Evolutionary conservation across 2,329 filamentous ascomycete genomes (phyloP), one percentile per base, ranked within the genome.

Genomic region (Trichoderma brevicompactum): DNA sequence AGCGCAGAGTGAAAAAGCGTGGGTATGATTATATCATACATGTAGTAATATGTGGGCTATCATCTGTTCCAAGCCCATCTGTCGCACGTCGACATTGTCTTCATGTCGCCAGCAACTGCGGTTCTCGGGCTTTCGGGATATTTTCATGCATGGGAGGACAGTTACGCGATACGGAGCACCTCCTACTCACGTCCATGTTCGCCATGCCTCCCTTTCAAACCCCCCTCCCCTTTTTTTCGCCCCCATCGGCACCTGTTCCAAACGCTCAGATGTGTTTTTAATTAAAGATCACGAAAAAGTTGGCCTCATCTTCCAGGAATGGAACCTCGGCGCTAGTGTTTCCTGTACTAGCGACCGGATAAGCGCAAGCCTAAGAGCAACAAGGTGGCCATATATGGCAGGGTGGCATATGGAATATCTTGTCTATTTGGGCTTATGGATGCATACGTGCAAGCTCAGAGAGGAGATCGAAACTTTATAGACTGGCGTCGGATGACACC

Each of bases 401-500:
- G 36, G 46, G 38, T 41, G 23, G 15, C 15, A 28, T 2, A 52
- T 43, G 41, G 32, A 50, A 61, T 52, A 28, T 23, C 23, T 19
- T 52, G 10, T 52, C 40, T 10, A 48, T 44, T 46, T 41, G 58
- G 8, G 48, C 38, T 61, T 61, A 46, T 40, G 15, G 5, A 34
- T 28, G 32, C 41, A 28, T 28, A 28, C 23, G 23, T 28, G 23
- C 23, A 28, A 28, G 23, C 5, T 15, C 19, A 44, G 23, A 54
- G 23, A 34, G 49, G 41, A 41, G 41, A 65, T 65, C 55, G 40
- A 65, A 36, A 28, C 34, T 53, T 64, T 40, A 48, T 53, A 41
- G 34, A 43, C 32, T 48, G 64, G 32, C 56, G 55, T 61, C 56
- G 64, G 49, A 65, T 65, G 55, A 54, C 55, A 61, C 48, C 64